Base-by-base conservation (phyloP, 805 yeast species). In the Pichia exigua region DNA sequence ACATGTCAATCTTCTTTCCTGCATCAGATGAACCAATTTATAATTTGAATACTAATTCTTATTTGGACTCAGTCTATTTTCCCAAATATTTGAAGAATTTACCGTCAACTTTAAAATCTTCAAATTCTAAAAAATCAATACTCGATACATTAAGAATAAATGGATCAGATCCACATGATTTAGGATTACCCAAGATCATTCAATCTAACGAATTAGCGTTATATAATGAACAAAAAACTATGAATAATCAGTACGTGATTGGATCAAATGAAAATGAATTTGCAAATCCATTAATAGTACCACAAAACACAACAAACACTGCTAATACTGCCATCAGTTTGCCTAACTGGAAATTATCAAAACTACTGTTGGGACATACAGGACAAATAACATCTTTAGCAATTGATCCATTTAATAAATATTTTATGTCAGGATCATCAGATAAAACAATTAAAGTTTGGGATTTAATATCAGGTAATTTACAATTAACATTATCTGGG, bases 321-420 rank as follows among this genome's bases (percentile, higher is more conserved):
- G 67, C 70, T 4, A 54, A 44, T n/a, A 54, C 54, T 44, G 67
- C 70, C 3, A 63, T 39, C 9, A 28, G 59, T 26, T 65, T 69
- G 76, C 87, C 80, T 61, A 77, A 79, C 1, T 89, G 96, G 96
- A 78, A 79, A 58, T 73, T 87, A 7, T 74, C 73, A 62, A 73
- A 85, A 51, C 89, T 92, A 3, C 74, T 92, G 0, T 81, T 87
- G 1, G 98, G 98, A 3, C 99, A 94, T 65, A 75, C 79, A 41
- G 99, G 99, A 0, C 91, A 97, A 91, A 89, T 94, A 1, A 75
- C 95, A 45, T 76, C 87, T n/a, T 71, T 90, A 3, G 75, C 84
- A 9, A 78, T 87, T 20, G 98, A 94, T 54, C 96, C 96, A 0
- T 85, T 85, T 32, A 90, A 90, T 64, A 78, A 83, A 57, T 94